These are phyloP conservation scores for Tripidium arundinaceum DNA, from an alignment of 202 grass and related monocot species.

Conservation along the genomic window DNA sequence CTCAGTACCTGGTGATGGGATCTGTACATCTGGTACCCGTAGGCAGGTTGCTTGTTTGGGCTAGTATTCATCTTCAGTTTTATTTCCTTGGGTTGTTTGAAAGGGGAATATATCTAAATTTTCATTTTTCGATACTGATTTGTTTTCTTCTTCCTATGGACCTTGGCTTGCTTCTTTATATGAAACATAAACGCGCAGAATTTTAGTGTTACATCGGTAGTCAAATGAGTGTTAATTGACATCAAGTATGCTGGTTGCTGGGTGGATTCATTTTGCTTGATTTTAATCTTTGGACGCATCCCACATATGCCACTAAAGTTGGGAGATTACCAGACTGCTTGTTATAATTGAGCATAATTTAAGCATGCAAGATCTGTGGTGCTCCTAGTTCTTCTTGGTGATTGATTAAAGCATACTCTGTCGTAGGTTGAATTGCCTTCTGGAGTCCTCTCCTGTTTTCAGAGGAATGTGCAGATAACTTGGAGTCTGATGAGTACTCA, in stretches of 20 bases:
- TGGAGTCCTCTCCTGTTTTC: not conserved
- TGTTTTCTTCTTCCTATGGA: not conserved
- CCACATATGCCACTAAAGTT: not conserved
- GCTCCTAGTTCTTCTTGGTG: not conserved
- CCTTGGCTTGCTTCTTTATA: not conserved
- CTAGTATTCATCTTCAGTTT: not conserved
- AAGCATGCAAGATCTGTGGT: not conserved
- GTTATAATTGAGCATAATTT: not conserved
- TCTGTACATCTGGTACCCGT: not conserved
- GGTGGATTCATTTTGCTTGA: not conserved
- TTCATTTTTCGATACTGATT: not conserved
- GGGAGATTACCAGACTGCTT: not conserved
- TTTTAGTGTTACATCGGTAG: not conserved
- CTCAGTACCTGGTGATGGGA: not conserved
- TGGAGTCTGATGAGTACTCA: slow-evolving; percentile 38
- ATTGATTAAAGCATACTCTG: slow-evolving; percentile 17
- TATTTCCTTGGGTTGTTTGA: not conserved
- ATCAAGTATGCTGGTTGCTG: not conserved
- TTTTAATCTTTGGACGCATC: not conserved
- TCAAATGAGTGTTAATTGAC: not conserved
- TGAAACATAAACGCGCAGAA: not conserved
- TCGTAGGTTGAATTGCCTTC: slow-evolving; percentile 19
- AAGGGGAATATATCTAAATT: no score
- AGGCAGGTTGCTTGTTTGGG: not conserved
- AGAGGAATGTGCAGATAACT: slow-evolving; percentile 27